A percentile compares a stretch with the other conserved stretches of the same genome.
Evolutionary conservation across 345 rosid species (phyloP).

Genomic region (Citrus inodora): DNA sequence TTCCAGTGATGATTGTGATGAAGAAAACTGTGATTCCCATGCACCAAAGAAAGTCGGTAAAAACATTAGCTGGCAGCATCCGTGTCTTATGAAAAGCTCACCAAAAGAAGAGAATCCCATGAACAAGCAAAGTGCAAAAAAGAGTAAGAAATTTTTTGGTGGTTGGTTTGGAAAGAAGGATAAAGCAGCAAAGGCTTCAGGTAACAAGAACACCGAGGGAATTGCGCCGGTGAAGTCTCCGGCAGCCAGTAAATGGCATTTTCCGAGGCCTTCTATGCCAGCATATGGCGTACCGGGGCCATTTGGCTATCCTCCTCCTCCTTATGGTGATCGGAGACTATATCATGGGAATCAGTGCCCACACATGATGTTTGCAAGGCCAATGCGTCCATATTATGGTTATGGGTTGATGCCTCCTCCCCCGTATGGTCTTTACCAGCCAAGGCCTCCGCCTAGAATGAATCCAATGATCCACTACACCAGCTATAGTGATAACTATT

Average conservation of each 20-base stretch:
- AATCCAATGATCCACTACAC: constrained; percentile 15
- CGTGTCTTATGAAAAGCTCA: not conserved
- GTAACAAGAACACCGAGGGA: not conserved
- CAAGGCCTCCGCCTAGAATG: not conserved
- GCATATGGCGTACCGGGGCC: not conserved
- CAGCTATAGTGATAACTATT: not conserved
- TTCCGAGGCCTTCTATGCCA: not conserved
- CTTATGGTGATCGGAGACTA: not conserved
- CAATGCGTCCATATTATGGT: not conserved
- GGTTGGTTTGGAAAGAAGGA: not conserved
- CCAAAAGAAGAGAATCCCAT: not conserved
- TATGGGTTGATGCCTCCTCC: not conserved
- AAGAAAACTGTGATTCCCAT: not conserved
- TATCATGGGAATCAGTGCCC: not conserved
- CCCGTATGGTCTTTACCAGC: not conserved
- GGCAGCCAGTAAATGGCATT: constrained; percentile 3
- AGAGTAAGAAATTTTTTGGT: not conserved
- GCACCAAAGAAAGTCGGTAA: not conserved
- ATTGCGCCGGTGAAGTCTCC: not conserved
- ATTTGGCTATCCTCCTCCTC: not conserved
- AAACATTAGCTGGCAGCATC: not conserved
- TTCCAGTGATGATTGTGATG: too few relatives aligned
- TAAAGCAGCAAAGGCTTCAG: not conserved
- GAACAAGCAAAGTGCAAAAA: not conserved
- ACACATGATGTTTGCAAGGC: not conserved